phyloP scores from a whole-genome alignment of 78 protist genomes.

The Blattamonas nauphoetae region DNA sequence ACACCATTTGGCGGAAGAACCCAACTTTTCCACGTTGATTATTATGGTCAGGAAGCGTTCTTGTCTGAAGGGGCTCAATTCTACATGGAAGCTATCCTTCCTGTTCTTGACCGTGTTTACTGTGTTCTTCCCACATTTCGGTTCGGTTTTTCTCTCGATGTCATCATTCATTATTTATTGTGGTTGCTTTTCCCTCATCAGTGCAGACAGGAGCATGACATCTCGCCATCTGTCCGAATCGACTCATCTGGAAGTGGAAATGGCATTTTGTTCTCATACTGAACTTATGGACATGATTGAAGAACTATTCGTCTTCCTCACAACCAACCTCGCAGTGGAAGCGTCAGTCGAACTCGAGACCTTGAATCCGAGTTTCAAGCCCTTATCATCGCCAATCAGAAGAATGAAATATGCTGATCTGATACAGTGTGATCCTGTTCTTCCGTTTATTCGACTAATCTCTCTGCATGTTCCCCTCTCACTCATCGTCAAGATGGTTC shows the following conservation, averaged over 20 bases:
- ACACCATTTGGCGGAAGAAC: slow-evolving; percentile 85
- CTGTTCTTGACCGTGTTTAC: slow-evolving; percentile 70
- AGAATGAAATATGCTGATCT: slow-evolving; percentile 77
- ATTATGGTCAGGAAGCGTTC: slow-evolving; percentile 55
- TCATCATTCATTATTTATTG: not conserved
- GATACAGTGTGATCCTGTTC: slow-evolving; percentile 39
- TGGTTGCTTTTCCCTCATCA: not conserved
- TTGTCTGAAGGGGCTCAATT: slow-evolving; percentile 90
- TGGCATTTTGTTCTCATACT: slow-evolving; percentile 72
- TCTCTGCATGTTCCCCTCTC: not conserved
- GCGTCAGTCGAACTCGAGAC: slow-evolving; percentile 28
- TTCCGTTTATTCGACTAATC: not conserved
- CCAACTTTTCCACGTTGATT: slow-evolving; percentile 64
- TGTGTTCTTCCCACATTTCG: slow-evolving; percentile 52
- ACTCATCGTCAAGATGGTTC: not conserved
- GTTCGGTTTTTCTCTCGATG: not conserved
- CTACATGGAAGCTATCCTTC: slow-evolving; percentile 76
- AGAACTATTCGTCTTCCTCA: slow-evolving; percentile 50
- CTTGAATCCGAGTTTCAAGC: slow-evolving; percentile 51
- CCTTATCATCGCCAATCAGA: slow-evolving; percentile 70
- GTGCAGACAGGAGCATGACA: slow-evolving; percentile 81
- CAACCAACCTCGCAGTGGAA: slow-evolving; percentile 28
- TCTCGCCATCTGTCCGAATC: slow-evolving; percentile 85
- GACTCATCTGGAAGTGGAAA: slow-evolving; percentile 69
- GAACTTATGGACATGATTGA: slow-evolving; percentile 69